These are phyloP conservation scores for Capsaspora owczarzaki DNA, from an alignment of 78 protist genomes.

Conservation along the genomic window DNA sequence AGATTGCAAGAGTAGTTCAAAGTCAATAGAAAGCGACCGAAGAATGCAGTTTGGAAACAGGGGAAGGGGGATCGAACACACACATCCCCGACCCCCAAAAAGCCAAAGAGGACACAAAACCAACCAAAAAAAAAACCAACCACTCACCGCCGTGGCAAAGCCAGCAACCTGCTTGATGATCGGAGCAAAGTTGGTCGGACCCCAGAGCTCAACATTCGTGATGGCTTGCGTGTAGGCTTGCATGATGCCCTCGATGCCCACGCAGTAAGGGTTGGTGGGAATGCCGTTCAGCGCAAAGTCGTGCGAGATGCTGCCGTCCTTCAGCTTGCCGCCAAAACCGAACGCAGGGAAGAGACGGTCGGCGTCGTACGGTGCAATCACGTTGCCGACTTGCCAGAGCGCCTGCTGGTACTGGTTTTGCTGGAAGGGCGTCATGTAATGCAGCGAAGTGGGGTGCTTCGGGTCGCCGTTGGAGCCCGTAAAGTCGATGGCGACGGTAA, in stretches of 20 bases:
- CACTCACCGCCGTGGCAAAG: too few species aligned
- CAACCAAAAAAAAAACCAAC: too few species aligned
- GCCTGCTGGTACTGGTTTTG: constrained; percentile 34
- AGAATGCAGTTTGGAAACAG: too few species aligned
- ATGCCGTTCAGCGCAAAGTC: constrained; percentile 38
- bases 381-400: constrained; percentile 21
- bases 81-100: too few species aligned
- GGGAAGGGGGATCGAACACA: too few species aligned
- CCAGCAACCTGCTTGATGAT: constrained; percentile 14
- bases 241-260: constrained; percentile 26
- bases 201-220: constrained; percentile 6
- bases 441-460: not conserved
- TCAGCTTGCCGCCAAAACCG: constrained; percentile 74
- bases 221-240: constrained; percentile 23
- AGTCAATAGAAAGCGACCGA: too few species aligned
- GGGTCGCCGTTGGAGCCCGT: constrained; percentile 66
- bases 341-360: constrained; percentile 56
- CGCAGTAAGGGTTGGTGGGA: not conserved
- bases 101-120: too few species aligned
- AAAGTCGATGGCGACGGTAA: constrained; percentile 76
- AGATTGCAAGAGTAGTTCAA: too few species aligned
- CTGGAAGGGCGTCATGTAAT: constrained; percentile 6
- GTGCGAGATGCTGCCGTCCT: constrained; percentile 26
- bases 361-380: constrained; percentile 45
- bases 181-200: constrained; percentile 49